These are phyloP conservation scores for Lithocarpus polystachyus DNA, from an alignment of 306 rosid species.

Conservation along the genomic window DNA sequence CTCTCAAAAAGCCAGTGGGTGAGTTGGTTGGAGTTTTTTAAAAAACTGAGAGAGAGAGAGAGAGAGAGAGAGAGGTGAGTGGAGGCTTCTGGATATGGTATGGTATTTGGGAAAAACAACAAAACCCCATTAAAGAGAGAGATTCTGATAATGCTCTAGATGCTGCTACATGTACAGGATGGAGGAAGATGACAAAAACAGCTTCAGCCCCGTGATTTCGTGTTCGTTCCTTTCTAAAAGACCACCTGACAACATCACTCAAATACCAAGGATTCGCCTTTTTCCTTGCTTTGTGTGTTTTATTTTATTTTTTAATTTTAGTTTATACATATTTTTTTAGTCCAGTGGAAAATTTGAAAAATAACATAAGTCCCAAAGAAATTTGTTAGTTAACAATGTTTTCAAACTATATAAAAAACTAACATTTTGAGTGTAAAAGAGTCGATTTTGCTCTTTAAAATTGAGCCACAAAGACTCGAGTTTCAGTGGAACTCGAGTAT, in stretches of 20 bases:
- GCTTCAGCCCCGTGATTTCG: slow-evolving; percentile 67
- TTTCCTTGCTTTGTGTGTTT: too few relatives aligned
- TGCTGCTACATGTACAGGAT: slow-evolving; percentile 10
- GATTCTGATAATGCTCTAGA: slow-evolving; percentile 6
- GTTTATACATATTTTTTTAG: too few relatives aligned
- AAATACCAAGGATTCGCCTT: too few relatives aligned
- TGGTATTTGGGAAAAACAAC: slow-evolving; percentile 7
- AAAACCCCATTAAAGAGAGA: slow-evolving; percentile 19
- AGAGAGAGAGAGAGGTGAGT: slow-evolving; percentile 9
- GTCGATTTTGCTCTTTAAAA: too few relatives aligned
- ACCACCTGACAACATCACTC: background rate
- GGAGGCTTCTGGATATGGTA: slow-evolving; percentile 12
- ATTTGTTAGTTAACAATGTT: too few relatives aligned
- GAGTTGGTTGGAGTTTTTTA: slow-evolving; percentile 1
- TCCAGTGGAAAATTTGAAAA: too few relatives aligned
- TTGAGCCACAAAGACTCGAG: too few relatives aligned
- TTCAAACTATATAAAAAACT: too few relatives aligned
- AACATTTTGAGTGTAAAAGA: too few relatives aligned
- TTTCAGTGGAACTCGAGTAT: too few relatives aligned
- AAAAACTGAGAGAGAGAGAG: background rate
- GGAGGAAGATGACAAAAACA: slow-evolving; percentile 52
- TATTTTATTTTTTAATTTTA: too few relatives aligned
- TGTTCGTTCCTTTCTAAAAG: slow-evolving; percentile 26
- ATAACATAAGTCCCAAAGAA: too few relatives aligned
- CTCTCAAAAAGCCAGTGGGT: slow-evolving; percentile 8